Percentiles rank a stretch among this genome's conserved stretches.
phyloP scores from a whole-genome alignment of 2,329 filamentous ascomycete species.

The Akanthomyces muscarius region DNA sequence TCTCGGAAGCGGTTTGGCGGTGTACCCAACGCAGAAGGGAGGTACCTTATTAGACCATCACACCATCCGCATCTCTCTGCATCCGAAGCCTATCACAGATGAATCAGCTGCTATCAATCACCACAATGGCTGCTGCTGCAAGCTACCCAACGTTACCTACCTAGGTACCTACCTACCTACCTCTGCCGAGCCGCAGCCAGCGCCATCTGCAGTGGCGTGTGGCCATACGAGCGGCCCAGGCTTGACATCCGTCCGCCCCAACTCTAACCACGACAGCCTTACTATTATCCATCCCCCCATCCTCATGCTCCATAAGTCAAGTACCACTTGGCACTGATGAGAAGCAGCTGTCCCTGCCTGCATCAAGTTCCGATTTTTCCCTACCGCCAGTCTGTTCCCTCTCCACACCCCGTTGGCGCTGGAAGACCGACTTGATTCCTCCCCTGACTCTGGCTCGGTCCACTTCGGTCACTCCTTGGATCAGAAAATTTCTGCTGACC shows the following conservation, averaged over 20 bases:
- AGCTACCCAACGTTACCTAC: no score
- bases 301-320: no score
- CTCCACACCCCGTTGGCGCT: background rate
- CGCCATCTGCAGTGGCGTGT: background rate
- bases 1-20: no score
- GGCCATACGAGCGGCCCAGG: constrained; percentile 1
- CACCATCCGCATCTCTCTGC: background rate
- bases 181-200: no score
- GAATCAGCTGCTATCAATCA: background rate
- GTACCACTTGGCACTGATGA: background rate
- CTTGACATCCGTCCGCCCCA: background rate
- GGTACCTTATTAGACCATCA: no score
- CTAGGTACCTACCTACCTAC: no score
- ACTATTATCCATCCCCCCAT: background rate
- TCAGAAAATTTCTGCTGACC: background rate
- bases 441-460: constrained; percentile 12
- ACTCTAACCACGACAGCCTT: background rate
- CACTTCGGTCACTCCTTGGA: constrained; percentile 12
- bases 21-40: no score
- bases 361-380: constrained; percentile 9
- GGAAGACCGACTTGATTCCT: background rate
- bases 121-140: background rate
- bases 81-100: background rate
- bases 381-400: constrained; percentile 1
- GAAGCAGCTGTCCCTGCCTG: background rate